A percentile compares a stretch with the other conserved stretches of the same genome.
Evolutionary conservation across 73 alveolate genomes (phyloP).

Genomic region (Paramecium sonneborni): DNA sequence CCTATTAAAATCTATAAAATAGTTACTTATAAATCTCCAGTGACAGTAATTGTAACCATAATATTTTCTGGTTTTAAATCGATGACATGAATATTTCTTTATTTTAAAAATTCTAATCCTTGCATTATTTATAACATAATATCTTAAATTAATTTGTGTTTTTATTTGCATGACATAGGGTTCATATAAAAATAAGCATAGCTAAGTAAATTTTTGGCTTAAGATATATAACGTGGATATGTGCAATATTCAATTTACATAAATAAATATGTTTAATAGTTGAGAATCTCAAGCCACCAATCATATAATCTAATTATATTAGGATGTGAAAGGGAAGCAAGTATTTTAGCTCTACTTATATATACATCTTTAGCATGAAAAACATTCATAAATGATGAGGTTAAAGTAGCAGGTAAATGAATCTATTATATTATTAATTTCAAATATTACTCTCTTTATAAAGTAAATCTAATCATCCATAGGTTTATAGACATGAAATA

Average conservation of each 20-base stretch:
- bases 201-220: conserved; percentile 37
- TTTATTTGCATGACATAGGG: neutral
- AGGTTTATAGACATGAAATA: neutral
- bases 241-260: conserved; percentile 50
- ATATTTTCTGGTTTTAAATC: neutral
- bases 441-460: neutral
- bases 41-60: conserved; percentile 25
- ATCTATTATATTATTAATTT: neutral
- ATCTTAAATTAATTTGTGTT: neutral
- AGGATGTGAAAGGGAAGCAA: conserved; percentile 1
- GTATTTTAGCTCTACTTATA: neutral
- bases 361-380: neutral
- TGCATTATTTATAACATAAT: neutral
- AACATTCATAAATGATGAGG: neutral
- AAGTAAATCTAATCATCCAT: conserved; percentile 28
- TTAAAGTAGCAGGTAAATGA: neutral
- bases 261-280: neutral
- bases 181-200: conserved; percentile 43
- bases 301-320: conserved; percentile 15
- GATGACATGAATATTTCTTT: neutral
- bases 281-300: conserved; percentile 1
- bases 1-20: neutral
- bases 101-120: neutral
- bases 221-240: neutral
- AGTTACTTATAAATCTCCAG: conserved; percentile 26